These are phyloP conservation scores for Colletotrichum kahawae DNA, from an alignment of 2,329 filamentous ascomycete species.

Conservation along the genomic window DNA sequence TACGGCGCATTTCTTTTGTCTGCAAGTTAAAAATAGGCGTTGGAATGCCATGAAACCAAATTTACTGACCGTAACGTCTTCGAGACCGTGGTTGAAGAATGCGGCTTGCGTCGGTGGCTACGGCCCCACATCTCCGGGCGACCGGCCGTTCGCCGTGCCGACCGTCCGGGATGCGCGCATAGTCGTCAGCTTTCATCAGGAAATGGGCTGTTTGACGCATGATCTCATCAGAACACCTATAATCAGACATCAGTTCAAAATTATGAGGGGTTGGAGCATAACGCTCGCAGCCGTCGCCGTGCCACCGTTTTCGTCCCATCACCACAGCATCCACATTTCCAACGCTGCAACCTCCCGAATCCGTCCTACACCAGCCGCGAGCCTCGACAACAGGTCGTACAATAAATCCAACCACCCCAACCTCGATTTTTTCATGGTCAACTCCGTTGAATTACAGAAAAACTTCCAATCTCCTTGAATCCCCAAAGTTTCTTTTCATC, in stretches of 20 bases:
- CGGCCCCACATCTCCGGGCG: neutral
- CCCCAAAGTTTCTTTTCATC: neutral
- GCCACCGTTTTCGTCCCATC: neutral
- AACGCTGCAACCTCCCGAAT: neutral
- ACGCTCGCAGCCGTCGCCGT: neutral
- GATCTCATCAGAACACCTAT: neutral
- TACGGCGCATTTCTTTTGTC: neutral
- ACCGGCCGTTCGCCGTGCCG: neutral
- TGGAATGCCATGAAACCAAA: neutral
- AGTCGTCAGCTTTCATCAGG: neutral
- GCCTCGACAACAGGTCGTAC: neutral
- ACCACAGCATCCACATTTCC: neutral
- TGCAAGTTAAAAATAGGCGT: neutral
- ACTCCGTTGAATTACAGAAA: no score
- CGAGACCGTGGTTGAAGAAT: neutral
- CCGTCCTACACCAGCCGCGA: constrained; percentile 1
- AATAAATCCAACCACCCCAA: neutral
- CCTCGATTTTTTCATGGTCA: no score
- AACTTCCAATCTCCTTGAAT: neutral
- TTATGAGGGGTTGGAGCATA: neutral
- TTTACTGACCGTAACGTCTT: neutral
- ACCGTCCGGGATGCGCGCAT: neutral
- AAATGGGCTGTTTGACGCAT: accelerated
- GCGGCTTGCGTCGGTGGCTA: neutral
- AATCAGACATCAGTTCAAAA: neutral